Evolutionary conservation across 768 basidiomycete genomes (phyloP), one percentile per base, ranked within the genome.

Genomic region (Lactarius pseudohatsudake): DNA sequence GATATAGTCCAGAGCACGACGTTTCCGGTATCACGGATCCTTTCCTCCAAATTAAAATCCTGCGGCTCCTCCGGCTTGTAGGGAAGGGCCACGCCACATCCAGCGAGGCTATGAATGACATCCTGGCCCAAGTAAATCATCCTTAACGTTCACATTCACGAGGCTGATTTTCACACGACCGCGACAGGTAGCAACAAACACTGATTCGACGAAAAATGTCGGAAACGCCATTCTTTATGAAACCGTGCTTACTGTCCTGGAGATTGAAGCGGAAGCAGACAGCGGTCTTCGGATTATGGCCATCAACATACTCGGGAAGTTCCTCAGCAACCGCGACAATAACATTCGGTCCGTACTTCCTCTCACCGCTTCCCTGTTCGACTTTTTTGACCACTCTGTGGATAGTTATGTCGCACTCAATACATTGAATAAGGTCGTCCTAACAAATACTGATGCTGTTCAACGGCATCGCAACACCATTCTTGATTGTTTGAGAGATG

Each of bases 21-120:
- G 97, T 99, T 11, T 94, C 94, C n/a, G 97, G 97, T 43, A 97
- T 99, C 77, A 98, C 97, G 18, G 95, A 96, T 77, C 94, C 94
- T 8, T 96, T 96, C 82, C 80, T 96, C 8, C 94, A 96, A 76
- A 88, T 96, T 71, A 99, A 98, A 77, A 87, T 96, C 50, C 81
- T 99, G 28, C 88, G 95, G 13, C 80, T 99, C 45, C 80, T 99
- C 55, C 86, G 95, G 38, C 72, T 97, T n/a, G 85, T 98, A 30
- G 97, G 96, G 9, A 87, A 81, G 72, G 90, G 89, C 0, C 93
- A 97, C 72, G 84, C 81, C 59, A 86, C 88, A 73, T 93, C 96
- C 7, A 96, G 93, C 72, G 96, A 98, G 73, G 85, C 87, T 10
- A 98, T 99, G 96, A 98, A 98, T 74, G 97, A 99, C 77, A 96